phyloP scores from a whole-genome alignment of 179 eudicot species.

The Beta lomatogona region DNA sequence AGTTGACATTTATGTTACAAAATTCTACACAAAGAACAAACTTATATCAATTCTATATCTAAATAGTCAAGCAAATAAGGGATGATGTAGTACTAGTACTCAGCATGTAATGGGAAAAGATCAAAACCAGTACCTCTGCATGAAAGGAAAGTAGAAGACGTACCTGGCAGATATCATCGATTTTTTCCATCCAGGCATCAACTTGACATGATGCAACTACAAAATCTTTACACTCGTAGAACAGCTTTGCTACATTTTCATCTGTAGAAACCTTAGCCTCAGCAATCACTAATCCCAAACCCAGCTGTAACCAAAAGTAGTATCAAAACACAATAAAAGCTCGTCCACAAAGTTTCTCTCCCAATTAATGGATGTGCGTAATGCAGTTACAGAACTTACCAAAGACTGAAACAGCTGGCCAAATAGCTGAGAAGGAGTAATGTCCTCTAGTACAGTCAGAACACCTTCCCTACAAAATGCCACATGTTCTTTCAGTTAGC shows the following conservation, averaged over 20 bases:
- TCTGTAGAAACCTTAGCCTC: conserved; percentile 65
- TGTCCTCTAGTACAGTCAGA: conserved; percentile 59
- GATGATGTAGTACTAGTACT: background rate
- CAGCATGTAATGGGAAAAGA: too few relatives aligned
- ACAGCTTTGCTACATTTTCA: conserved; percentile 55
- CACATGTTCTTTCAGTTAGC: conserved; percentile 30
- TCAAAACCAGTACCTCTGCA: too few relatives aligned
- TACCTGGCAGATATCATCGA: conserved; percentile 96
- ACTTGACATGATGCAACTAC: conserved; percentile 67
- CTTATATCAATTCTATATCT: background rate
- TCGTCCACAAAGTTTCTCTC: background rate
- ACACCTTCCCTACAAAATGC: conserved; percentile 72
- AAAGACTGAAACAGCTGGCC: conserved; percentile 79
- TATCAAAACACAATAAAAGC: conserved; percentile 1
- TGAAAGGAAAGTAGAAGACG: background rate
- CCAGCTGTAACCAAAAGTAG: conserved; percentile 53
- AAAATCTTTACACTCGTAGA: conserved; percentile 81
- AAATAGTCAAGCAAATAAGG: background rate
- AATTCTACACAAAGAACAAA: background rate
- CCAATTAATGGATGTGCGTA: background rate
- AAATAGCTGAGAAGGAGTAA: conserved; percentile 71
- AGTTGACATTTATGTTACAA: background rate
- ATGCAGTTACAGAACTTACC: conserved; percentile 45
- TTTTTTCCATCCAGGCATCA: conserved; percentile 65
- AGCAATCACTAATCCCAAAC: conserved; percentile 73